A percentile compares a stretch with the other conserved stretches of the same genome.
These are phyloP conservation scores for Suhomyces terraborum DNA, from an alignment of 1,139 yeast genomes.

Conservation along the genomic window DNA sequence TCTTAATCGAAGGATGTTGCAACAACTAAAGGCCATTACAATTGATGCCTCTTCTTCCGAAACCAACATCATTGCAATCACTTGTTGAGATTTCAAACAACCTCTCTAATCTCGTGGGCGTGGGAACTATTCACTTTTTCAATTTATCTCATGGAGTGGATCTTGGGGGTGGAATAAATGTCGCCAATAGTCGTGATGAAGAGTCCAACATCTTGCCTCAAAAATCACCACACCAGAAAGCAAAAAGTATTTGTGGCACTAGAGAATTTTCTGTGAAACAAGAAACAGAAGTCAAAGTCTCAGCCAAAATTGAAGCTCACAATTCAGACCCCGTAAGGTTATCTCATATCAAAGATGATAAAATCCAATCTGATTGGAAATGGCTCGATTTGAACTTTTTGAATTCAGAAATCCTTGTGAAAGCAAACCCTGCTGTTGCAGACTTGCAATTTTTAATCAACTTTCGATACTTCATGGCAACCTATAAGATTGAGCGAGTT, in stretches of 20 bases:
- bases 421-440: conserved; percentile 26
- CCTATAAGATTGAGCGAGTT: conserved; percentile 35
- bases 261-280: no score
- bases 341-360: not conserved
- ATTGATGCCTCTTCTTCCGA: not conserved
- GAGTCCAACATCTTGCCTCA: no score
- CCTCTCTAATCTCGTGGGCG: conserved; percentile 38
- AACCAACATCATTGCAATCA: not conserved
- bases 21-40: not conserved
- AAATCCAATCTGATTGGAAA: conserved; percentile 38
- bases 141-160: conserved; percentile 37
- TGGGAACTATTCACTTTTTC: conserved; percentile 50
- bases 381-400: conserved; percentile 46
- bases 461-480: conserved; percentile 44
- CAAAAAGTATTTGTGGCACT: no score
- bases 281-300: no score
- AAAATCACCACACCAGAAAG: no score
- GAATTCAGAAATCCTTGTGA: conserved; percentile 22
- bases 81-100: conserved; percentile 38
- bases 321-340: not conserved
- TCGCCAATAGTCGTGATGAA: not conserved
- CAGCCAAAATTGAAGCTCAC: no score
- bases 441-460: conserved; percentile 44
- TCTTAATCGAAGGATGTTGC: not conserved
- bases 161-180: conserved; percentile 22